A percentile compares a stretch with the other conserved stretches of the same genome.
Conservation (phyloP, 2,329 filamentous ascomycete species). For the Trichothecium roseum region DNA sequence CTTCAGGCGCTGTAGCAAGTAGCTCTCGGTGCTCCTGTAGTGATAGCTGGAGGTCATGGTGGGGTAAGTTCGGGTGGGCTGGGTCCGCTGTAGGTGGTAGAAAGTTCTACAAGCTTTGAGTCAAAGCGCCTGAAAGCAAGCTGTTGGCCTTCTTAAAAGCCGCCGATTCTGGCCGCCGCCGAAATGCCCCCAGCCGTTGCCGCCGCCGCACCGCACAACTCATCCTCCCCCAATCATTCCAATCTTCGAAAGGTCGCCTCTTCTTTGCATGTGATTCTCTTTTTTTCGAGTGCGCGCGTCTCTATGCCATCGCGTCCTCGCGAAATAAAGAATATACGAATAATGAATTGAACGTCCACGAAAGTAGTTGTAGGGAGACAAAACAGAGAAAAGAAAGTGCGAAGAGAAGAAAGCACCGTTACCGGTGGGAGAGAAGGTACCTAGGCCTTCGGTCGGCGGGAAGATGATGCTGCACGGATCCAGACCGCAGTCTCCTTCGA, state of each 20-base stretch:
- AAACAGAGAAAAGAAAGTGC: not conserved
- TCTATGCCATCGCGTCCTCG: not conserved
- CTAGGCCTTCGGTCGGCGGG: not conserved
- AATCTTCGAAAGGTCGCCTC: no score
- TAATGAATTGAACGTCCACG: not conserved
- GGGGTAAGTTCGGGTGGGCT: conserved; percentile 7
- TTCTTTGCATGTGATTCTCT: not conserved
- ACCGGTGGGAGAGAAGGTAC: not conserved
- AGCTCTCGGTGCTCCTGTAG: no score
- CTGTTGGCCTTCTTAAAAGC: conserved; percentile 9
- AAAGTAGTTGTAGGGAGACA: not conserved
- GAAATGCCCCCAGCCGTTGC: conserved; percentile 6
- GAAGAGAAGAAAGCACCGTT: no score
- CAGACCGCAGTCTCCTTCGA: conserved; percentile 16
- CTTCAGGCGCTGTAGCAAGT: no score
- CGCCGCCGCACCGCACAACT: conserved; percentile 8
- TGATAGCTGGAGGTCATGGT: conserved; percentile 1
- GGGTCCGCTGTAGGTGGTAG: conserved; percentile 14
- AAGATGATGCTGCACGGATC: conserved; percentile 23
- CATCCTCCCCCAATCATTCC: not conserved
- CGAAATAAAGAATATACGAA: conserved; percentile 9
- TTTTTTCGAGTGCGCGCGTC: not conserved
- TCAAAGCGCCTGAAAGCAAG: conserved; percentile 16
- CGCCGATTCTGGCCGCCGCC: conserved; percentile 13
- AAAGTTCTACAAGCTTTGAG: conserved; percentile 36